Percentiles rank a stretch among this genome's conserved stretches.
Evolutionary conservation across 2,329 filamentous ascomycete species (phyloP).

Genomic region (Penicillium sp.): DNA sequence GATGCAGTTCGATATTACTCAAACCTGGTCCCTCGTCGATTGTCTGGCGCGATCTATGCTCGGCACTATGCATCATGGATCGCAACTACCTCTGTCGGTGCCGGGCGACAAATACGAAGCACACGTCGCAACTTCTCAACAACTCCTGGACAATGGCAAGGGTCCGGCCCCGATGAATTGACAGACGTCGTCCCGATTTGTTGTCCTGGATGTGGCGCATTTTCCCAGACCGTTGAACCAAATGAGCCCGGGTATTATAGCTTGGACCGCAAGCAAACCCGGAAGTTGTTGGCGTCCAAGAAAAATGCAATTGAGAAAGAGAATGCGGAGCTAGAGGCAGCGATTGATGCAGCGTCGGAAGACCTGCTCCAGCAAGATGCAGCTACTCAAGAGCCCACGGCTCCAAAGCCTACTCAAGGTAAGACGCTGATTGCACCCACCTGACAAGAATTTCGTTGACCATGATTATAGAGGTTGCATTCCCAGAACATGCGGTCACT

Average conservation of each 20-base stretch:
- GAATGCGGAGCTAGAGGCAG: slow-evolving; percentile 14
- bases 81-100: not conserved
- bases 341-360: slow-evolving; percentile 4
- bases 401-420: slow-evolving; percentile 16
- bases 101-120: slow-evolving; percentile 2
- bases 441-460: slow-evolving; percentile 2
- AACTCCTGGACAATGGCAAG: slow-evolving; percentile 4
- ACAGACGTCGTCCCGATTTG: slow-evolving; percentile 42
- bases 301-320: slow-evolving; percentile 11
- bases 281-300: slow-evolving; percentile 28
- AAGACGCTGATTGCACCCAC: not conserved
- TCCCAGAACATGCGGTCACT: slow-evolving; percentile 18
- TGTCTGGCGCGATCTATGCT: not conserved
- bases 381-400: slow-evolving; percentile 1
- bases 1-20: slow-evolving; percentile 1
- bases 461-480: slow-evolving; percentile 15
- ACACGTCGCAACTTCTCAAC: slow-evolving; percentile 21
- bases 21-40: not conserved
- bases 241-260: slow-evolving; percentile 55
- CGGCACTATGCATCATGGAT: not conserved
- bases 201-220: slow-evolving; percentile 60
- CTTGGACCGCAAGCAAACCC: slow-evolving; percentile 45
- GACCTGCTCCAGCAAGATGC: not conserved
- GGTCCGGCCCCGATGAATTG: slow-evolving; percentile 10
- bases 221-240: slow-evolving; percentile 51